Evolutionary conservation across 495 filamentous ascomycete genomes (phyloP).

Genomic region (Bacidia gigantensis): DNA sequence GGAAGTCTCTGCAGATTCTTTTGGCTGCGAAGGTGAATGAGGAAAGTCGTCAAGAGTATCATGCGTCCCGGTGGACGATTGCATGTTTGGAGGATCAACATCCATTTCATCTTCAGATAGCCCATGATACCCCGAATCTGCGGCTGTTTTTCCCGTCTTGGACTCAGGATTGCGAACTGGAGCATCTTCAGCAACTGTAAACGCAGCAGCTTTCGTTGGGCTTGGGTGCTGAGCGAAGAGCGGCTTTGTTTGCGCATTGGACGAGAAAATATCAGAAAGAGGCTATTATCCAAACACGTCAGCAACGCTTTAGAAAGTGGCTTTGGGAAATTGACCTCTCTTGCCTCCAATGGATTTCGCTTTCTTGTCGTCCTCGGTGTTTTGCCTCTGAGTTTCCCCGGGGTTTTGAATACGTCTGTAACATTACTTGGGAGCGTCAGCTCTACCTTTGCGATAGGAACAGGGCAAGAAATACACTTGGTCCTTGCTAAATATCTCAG

Average conservation of each 20-base stretch:
- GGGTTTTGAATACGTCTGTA: slow-evolving; percentile 88
- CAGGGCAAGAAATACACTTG: slow-evolving; percentile 49
- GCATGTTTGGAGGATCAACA: slow-evolving; percentile 19
- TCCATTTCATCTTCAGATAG: slow-evolving; percentile 45
- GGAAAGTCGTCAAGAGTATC: slow-evolving; percentile 18
- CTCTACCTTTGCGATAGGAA: not conserved
- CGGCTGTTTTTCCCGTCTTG: slow-evolving; percentile 28
- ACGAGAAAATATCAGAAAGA: slow-evolving; percentile 67
- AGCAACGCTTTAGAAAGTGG: not conserved
- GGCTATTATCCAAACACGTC: slow-evolving; percentile 39
- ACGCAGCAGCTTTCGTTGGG: slow-evolving; percentile 8
- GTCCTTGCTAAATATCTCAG: slow-evolving; percentile 75
- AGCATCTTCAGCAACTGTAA: slow-evolving; percentile 20
- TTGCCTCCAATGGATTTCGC: slow-evolving; percentile 44
- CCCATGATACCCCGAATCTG: slow-evolving; percentile 76
- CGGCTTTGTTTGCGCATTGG: slow-evolving; percentile 23
- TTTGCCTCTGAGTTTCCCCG: slow-evolving; percentile 84
- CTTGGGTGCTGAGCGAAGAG: slow-evolving; percentile 15
- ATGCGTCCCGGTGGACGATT: slow-evolving; percentile 22
- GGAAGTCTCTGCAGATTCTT: slow-evolving; percentile 8
- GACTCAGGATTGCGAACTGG: not conserved
- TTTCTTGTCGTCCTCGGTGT: slow-evolving; percentile 77
- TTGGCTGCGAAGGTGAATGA: not conserved
- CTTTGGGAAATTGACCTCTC: slow-evolving; percentile 47
- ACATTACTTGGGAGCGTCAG: slow-evolving; percentile 55